These are phyloP conservation scores for Tephrocybe rancida DNA, from an alignment of 768 basidiomycete species.

Conservation along the genomic window DNA sequence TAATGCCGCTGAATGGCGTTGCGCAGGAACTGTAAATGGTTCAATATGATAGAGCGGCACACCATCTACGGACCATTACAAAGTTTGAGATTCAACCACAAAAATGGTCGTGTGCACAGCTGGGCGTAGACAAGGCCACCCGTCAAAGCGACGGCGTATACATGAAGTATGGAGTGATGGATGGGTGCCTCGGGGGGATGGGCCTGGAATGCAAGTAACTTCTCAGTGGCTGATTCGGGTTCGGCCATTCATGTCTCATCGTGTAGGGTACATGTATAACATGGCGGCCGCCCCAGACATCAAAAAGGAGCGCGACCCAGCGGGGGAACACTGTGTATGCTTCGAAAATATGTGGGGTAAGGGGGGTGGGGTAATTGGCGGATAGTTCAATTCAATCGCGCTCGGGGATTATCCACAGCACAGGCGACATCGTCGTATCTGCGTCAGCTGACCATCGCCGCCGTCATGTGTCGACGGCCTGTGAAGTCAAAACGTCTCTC, in stretches of 20 bases:
- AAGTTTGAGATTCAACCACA: conserved; percentile 2
- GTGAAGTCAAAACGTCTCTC: conserved; percentile 3
- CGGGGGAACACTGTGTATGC: background rate
- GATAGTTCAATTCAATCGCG: background rate
- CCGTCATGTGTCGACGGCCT: background rate
- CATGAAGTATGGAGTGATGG: background rate
- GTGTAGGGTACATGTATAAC: background rate
- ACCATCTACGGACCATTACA: background rate
- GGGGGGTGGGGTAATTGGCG: conserved; percentile 6
- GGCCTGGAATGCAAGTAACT: background rate
- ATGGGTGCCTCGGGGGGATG: background rate
- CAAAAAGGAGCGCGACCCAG: background rate
- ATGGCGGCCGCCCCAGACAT: background rate
- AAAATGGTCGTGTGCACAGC: background rate
- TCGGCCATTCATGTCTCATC: conserved; percentile 6
- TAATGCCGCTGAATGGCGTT: background rate
- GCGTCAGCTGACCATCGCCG: conserved; percentile 1
- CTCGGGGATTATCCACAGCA: background rate
- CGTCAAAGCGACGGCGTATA: background rate
- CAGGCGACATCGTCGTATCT: no score
- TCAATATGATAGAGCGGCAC: background rate
- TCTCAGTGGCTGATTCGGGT: background rate
- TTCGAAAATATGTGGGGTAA: conserved; percentile 4
- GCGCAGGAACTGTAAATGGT: background rate
- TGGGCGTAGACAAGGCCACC: background rate